A percentile compares a stretch with the other conserved stretches of the same genome.
Evolutionary conservation across 176 grass and related monocot genomes (phyloP).

Genomic region (Echinochloa phyllopogon): DNA sequence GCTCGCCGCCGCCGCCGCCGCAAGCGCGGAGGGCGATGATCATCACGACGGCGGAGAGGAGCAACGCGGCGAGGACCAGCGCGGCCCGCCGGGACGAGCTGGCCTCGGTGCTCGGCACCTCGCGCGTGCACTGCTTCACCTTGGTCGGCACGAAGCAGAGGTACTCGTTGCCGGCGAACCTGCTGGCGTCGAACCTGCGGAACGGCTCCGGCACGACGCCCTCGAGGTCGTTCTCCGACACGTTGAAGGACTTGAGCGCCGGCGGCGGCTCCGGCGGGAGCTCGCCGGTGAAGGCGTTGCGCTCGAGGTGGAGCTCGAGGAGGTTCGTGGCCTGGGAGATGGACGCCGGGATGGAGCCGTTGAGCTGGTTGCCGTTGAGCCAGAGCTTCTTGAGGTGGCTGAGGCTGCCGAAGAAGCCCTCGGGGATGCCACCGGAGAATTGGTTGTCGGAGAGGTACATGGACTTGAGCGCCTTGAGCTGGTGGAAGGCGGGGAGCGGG

Average conservation of each 20-base stretch:
- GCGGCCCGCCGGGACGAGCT: not conserved
- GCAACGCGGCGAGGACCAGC: not conserved
- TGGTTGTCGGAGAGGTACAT: conserved; percentile 78
- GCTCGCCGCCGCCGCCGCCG: not conserved
- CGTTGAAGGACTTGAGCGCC: conserved; percentile 59
- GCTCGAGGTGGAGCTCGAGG: conserved; percentile 70
- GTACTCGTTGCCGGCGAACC: conserved; percentile 64
- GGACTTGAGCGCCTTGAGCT: conserved; percentile 63
- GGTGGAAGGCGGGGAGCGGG: conserved; percentile 57
- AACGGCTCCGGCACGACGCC: conserved; percentile 70
- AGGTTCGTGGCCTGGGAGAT: conserved; percentile 52
- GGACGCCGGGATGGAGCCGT: conserved; percentile 59
- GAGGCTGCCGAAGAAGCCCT: conserved; percentile 59
- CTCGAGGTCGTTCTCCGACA: conserved; percentile 72
- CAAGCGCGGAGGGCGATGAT: conserved; percentile 20
- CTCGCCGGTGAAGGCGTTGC: conserved; percentile 62
- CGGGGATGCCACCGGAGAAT: conserved; percentile 65
- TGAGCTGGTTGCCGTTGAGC: conserved; percentile 68
- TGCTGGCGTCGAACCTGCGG: conserved; percentile 58
- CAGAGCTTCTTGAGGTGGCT: conserved; percentile 87
- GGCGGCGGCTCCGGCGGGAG: conserved; percentile 54
- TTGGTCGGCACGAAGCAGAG: conserved; percentile 52
- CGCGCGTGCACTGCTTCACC: conserved; percentile 46
- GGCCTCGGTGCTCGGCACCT: not conserved
- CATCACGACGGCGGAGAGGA: conserved; percentile 27